These are phyloP conservation scores for Solanum appendiculatum DNA, from an alignment of 257 asterid genomes.

Conservation along the genomic window DNA sequence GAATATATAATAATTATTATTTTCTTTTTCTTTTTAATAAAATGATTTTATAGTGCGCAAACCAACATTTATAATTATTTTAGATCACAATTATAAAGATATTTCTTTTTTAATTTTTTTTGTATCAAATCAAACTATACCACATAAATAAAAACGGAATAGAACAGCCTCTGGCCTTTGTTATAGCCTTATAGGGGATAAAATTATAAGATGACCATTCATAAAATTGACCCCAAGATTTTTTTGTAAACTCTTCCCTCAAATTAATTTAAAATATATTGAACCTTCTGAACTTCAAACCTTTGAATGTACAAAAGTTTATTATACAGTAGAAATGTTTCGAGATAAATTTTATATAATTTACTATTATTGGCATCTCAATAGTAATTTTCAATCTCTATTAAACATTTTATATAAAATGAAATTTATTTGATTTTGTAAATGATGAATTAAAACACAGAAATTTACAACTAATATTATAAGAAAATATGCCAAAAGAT, in stretches of 20 bases:
- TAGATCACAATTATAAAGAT: background rate
- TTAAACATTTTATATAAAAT: background rate
- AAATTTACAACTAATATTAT: background rate
- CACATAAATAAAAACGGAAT: too few species aligned
- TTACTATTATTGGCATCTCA: background rate
- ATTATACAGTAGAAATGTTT: background rate
- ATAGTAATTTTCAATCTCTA: background rate
- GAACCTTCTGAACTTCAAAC: background rate
- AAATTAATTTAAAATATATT: background rate
- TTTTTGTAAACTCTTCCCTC: background rate
- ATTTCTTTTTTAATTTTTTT: background rate
- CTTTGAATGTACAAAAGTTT: background rate
- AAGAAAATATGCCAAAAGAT: background rate
- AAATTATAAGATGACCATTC: background rate
- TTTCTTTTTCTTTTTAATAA: too few species aligned
- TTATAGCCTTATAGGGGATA: background rate
- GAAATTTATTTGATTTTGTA: background rate
- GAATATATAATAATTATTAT: background rate
- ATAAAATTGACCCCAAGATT: background rate
- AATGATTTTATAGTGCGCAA: too few species aligned
- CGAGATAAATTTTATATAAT: background rate
- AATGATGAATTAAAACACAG: background rate
- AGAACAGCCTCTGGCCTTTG: background rate
- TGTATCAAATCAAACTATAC: too few species aligned
- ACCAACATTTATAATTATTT: background rate